Evolutionary conservation across 352 stramenopile species (phyloP).

Genomic region (Phytopythium delawarense): DNA sequence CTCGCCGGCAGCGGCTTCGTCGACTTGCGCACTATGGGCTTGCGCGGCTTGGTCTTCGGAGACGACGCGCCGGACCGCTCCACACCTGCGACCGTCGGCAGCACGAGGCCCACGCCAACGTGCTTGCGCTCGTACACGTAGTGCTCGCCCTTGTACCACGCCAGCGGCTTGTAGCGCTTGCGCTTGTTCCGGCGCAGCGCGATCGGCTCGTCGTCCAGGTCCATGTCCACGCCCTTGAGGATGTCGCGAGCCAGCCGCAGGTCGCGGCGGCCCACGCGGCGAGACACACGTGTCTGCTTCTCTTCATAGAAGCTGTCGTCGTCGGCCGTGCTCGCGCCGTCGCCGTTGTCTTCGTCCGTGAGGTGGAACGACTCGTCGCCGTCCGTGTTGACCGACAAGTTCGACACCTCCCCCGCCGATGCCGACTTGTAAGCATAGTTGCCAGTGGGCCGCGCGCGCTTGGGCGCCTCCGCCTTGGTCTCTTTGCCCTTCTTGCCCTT

Average conservation of each 20-base stretch:
- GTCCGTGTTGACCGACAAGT: slow-evolving; percentile 45
- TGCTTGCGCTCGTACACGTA: slow-evolving; percentile 83
- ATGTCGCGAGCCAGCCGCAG: slow-evolving; percentile 43
- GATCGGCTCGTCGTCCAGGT: slow-evolving; percentile 27
- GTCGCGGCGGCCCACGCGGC: slow-evolving; percentile 19
- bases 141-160: slow-evolving; percentile 86
- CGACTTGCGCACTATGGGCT: slow-evolving; percentile 25
- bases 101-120: slow-evolving; percentile 73
- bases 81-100: slow-evolving; percentile 72
- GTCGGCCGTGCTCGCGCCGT: slow-evolving; percentile 28
- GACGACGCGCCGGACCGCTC: slow-evolving; percentile 59
- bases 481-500: slow-evolving; percentile 18
- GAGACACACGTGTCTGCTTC: slow-evolving; percentile 13
- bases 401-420: slow-evolving; percentile 40
- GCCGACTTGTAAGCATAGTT: slow-evolving; percentile 51
- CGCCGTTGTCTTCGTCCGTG: slow-evolving; percentile 36
- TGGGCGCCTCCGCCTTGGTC: slow-evolving; percentile 13
- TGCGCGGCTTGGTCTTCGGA: slow-evolving; percentile 35
- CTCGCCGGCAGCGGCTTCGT: slow-evolving; percentile 34
- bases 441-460: slow-evolving; percentile 22
- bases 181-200: slow-evolving; percentile 74
- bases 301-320: slow-evolving; percentile 54
- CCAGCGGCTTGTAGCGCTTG: slow-evolving; percentile 78
- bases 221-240: slow-evolving; percentile 35
- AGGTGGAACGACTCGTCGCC: slow-evolving; percentile 56